Evolutionary conservation across 176 grass and related monocot genomes (phyloP).

Genomic region (Carex kokanica): DNA sequence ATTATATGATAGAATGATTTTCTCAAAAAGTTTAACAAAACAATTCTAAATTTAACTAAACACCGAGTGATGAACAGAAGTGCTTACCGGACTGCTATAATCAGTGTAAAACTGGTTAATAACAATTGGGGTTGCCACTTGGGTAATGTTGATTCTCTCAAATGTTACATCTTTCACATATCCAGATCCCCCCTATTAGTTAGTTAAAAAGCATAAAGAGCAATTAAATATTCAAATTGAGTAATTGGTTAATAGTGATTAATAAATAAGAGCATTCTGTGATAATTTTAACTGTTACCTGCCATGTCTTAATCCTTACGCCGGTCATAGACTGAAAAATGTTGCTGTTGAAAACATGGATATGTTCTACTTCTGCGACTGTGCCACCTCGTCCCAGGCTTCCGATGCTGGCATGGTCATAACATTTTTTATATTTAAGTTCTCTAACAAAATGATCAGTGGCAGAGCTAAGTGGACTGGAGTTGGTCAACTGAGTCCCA

Average conservation of each 20-base stretch:
- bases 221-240: background rate
- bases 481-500: background rate
- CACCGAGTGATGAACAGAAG: background rate
- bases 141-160: conserved; percentile 58
- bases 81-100: background rate
- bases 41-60: background rate
- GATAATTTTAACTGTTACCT: conserved; percentile 37
- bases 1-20: background rate
- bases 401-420: conserved; percentile 46
- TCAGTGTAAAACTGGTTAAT: conserved; percentile 20
- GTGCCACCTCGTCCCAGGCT: conserved; percentile 74
- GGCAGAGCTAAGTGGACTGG: too few species aligned
- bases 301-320: conserved; percentile 89
- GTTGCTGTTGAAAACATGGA: conserved; percentile 55
- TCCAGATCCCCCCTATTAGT: conserved; percentile 59
- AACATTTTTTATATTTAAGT: background rate
- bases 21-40: background rate
- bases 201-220: background rate
- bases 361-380: conserved; percentile 41
- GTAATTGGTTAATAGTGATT: background rate
- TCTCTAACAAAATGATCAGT: background rate
- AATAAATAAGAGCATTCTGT: background rate
- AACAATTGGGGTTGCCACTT: conserved; percentile 80
- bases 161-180: conserved; percentile 52
- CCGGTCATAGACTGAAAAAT: conserved; percentile 71